Conservation (phyloP, 495 filamentous ascomycete species). For the Neurospora hispaniola region DNA sequence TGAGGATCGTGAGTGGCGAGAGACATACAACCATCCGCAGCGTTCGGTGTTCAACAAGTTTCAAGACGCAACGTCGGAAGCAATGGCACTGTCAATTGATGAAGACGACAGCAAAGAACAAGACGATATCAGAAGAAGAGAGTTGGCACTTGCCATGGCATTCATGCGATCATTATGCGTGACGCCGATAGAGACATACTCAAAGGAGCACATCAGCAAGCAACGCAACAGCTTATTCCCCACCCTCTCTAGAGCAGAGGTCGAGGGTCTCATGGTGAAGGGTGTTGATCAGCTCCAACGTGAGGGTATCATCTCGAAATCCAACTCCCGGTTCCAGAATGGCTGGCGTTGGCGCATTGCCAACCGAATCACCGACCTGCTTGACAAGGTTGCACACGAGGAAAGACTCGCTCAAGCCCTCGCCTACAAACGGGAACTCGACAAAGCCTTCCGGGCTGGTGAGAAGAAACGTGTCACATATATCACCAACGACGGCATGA, state of each 20-base stretch:
- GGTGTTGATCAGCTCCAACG: slow-evolving; percentile 47
- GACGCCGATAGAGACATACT: slow-evolving; percentile 25
- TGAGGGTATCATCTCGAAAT: slow-evolving; percentile 49
- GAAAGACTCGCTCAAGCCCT: slow-evolving; percentile 42
- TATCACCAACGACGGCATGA: slow-evolving; percentile 51
- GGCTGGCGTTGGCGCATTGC: slow-evolving; percentile 49
- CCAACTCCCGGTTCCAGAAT: slow-evolving; percentile 43
- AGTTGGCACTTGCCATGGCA: slow-evolving; percentile 19
- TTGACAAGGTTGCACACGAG: slow-evolving; percentile 37
- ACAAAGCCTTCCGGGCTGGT: slow-evolving; percentile 37
- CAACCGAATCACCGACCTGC: slow-evolving; percentile 39
- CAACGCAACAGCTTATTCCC: slow-evolving; percentile 27
- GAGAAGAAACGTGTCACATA: slow-evolving; percentile 28
- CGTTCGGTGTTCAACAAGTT: slow-evolving; percentile 36
- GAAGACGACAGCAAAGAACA: neutral
- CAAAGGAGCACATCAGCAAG: slow-evolving; percentile 23
- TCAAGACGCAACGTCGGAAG: slow-evolving; percentile 29
- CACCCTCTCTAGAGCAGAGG: slow-evolving; percentile 22
- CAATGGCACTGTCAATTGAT: slow-evolving; percentile 16
- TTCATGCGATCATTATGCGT: slow-evolving; percentile 25
- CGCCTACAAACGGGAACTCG: slow-evolving; percentile 49
- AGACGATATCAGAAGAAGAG: neutral
- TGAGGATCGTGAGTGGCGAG: slow-evolving; percentile 35
- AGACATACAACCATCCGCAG: slow-evolving; percentile 31
- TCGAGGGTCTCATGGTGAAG: slow-evolving; percentile 36